Base-by-base conservation (phyloP, 345 rosid species). In the Syzygium aromaticum region DNA sequence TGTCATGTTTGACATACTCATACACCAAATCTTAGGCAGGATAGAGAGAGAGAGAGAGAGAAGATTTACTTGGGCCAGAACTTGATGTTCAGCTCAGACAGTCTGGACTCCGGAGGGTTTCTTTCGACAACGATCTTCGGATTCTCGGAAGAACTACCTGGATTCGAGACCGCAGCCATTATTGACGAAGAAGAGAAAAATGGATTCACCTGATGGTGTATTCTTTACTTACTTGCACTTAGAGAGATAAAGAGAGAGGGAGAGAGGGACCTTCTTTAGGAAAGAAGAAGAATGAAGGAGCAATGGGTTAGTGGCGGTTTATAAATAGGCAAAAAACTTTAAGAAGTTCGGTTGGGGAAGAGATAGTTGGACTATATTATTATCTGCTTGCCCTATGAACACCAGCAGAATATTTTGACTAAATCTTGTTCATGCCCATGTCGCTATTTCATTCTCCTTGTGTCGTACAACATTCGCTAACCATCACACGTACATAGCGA, bases 61-160 rank as follows among this genome's bases (percentile, higher is more conserved):
- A 28, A 46, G 52, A 59, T 91, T 93, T 92, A 97, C 99, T 97
- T 97, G 92, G 99, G 98, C 98, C 99, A 97, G 86, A 93, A 93
- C 92, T 94, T 96, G 98, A 96, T 87, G 92, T 95, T 95, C 64
- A 97, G 88, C 86, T 95, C 95, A 19, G 91, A 89, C 57, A 96
- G 97, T 67, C 91, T 92, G 40, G 97, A 90, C 53, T 95, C 93
- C 49, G 98, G 86, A 88, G 99, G 98, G 89, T 92, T 96, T 78
- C 85, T 93, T 88, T 97, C 97, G 1, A 97, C 96, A 43, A 88
- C 87, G 90, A 97, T 94, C 86, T 91, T 90, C 22, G 90, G 92
- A 85, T 87, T 90, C 67, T 87, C 84, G 89, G 95, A 93, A 92
- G 80, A 86, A n/a, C 84, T 52, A 15, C 85, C 51, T 49, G 88